Evolutionary conservation across 768 basidiomycete species (phyloP).

Genomic region (Gymnopilus dilepis): DNA sequence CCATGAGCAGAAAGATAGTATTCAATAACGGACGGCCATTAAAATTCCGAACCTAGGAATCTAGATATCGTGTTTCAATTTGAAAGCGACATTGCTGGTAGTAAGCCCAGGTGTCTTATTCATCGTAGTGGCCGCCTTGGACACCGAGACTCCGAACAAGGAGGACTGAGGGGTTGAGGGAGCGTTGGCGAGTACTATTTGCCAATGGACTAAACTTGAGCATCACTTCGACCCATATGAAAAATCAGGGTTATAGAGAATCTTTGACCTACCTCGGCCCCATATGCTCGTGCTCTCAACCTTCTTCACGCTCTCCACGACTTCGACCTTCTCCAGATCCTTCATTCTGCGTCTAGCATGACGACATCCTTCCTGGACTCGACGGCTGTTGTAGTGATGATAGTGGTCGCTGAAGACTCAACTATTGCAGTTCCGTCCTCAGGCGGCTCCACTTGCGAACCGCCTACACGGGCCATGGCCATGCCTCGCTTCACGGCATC

Average conservation of each 20-base stretch:
- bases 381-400: neutral
- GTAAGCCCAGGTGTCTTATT: neutral
- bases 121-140: neutral
- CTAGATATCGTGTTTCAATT: too few relatives aligned
- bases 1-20: too few relatives aligned
- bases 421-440: slow-evolving; percentile 12
- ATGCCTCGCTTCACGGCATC: slow-evolving; percentile 45
- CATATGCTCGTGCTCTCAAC: slow-evolving; percentile 30
- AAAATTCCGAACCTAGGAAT: too few relatives aligned
- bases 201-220: slow-evolving; percentile 1
- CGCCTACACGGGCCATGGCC: slow-evolving; percentile 13
- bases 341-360: slow-evolving; percentile 30
- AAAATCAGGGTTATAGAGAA: too few relatives aligned
- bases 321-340: slow-evolving; percentile 23
- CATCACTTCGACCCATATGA: slow-evolving; percentile 7
- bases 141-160: slow-evolving; percentile 34
- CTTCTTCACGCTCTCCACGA: neutral
- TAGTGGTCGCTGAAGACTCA: neutral
- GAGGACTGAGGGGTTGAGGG: slow-evolving; percentile 30
- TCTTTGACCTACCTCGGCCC: slow-evolving; percentile 32
- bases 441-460: neutral
- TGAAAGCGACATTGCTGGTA: neutral
- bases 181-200: slow-evolving; percentile 10
- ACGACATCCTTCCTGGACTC: slow-evolving; percentile 19
- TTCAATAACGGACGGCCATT: too few relatives aligned